These are phyloP conservation scores for Xylaria sp. DNA, from an alignment of 2,329 filamentous ascomycete genomes.

Conservation along the genomic window DNA sequence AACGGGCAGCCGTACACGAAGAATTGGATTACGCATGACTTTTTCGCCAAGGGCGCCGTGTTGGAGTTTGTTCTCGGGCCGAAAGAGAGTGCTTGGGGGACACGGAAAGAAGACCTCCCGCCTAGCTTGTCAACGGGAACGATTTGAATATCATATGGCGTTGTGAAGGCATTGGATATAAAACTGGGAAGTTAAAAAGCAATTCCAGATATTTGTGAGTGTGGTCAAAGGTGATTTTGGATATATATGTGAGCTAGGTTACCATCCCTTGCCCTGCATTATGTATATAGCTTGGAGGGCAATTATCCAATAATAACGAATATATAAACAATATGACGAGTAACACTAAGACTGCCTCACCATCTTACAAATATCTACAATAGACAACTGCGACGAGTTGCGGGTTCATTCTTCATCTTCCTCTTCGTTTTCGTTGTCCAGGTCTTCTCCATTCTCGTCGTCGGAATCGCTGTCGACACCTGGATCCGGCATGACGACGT, in stretches of 20 bases:
- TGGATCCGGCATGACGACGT: constrained; percentile 77
- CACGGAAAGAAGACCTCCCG: constrained; percentile 65
- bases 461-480: constrained; percentile 56
- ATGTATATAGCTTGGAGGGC: background rate
- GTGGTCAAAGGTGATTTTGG: background rate
- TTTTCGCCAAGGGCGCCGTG: constrained; percentile 69
- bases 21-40: constrained; percentile 73
- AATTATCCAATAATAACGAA: background rate
- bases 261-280: background rate
- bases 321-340: background rate
- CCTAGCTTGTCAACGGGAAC: constrained; percentile 58
- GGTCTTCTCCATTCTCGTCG: constrained; percentile 38
- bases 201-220: background rate
- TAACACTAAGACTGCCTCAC: background rate
- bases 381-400: background rate
- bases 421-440: constrained; percentile 24
- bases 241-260: background rate
- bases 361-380: background rate
- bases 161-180: background rate
- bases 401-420: constrained; percentile 21
- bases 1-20: constrained; percentile 66
- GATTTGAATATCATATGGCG: constrained; percentile 20
- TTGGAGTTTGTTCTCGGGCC: constrained; percentile 68
- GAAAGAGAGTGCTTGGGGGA: constrained; percentile 69
- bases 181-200: background rate